These are phyloP conservation scores for Phytophthora vignae DNA, from an alignment of 352 stramenopile species.

Conservation along the genomic window DNA sequence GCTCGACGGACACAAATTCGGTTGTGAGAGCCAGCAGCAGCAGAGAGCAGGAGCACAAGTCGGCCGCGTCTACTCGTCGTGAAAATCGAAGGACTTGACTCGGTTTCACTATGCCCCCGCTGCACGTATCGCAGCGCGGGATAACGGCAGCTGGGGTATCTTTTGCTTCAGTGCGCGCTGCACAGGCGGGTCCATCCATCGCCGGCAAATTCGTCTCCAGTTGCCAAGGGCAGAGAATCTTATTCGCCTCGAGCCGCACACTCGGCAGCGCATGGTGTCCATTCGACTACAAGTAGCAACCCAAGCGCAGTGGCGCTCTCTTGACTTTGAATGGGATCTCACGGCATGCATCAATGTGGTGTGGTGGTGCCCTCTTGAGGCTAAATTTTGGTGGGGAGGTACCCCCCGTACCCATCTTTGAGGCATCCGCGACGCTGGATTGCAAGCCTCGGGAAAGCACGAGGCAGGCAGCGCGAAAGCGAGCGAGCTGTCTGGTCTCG, in stretches of 20 bases:
- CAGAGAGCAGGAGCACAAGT: background rate
- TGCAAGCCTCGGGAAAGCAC: conserved; percentile 2
- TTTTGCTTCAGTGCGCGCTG: conserved; percentile 23
- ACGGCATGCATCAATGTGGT: background rate
- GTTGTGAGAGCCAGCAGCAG: conserved; percentile 22
- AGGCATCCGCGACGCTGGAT: conserved; percentile 29
- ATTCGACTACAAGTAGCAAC: background rate
- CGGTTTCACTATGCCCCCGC: conserved; percentile 12
- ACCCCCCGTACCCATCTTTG: conserved; percentile 23
- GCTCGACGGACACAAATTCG: conserved; percentile 24
- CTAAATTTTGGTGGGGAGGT: conserved; percentile 32
- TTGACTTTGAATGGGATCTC: background rate
- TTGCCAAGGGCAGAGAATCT: conserved; percentile 15
- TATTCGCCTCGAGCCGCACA: conserved; percentile 7
- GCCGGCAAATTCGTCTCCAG: background rate
- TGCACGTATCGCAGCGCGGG: conserved; percentile 21
- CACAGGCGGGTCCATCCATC: background rate
- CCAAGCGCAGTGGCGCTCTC: background rate
- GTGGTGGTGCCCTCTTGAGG: background rate
- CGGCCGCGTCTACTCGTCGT: conserved; percentile 8
- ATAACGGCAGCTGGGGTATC: conserved; percentile 25
- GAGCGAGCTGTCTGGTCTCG: conserved; percentile 9
- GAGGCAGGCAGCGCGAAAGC: conserved; percentile 24
- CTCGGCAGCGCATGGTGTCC: background rate
- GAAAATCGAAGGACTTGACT: conserved; percentile 18